Conservation (phyloP, 2,329 filamentous ascomycete genomes). For the Phyllosticta citribraziliensis region DNA sequence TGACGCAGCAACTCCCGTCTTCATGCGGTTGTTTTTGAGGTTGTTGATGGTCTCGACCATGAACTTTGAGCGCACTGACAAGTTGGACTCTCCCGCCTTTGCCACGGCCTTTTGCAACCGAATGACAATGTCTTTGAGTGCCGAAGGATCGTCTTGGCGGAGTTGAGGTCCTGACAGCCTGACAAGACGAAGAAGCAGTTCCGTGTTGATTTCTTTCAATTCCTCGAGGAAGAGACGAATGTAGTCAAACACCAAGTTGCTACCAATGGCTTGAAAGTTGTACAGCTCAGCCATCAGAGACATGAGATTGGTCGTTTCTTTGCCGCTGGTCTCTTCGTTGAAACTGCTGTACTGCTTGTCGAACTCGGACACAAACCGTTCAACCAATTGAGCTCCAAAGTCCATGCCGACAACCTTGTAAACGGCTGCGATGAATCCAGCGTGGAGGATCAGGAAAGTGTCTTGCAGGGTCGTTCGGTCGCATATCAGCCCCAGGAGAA, state of each 20-base stretch:
- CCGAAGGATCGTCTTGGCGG: constrained; percentile 76
- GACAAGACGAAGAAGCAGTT: constrained; percentile 76
- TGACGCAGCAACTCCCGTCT: constrained; percentile 61
- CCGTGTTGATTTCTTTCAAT: constrained; percentile 77
- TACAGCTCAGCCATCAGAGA: constrained; percentile 80
- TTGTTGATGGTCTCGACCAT: constrained; percentile 97
- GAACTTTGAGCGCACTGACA: constrained; percentile 85
- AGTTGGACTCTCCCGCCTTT: constrained; percentile 55
- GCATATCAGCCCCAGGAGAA: constrained; percentile 68
- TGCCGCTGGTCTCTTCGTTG: constrained; percentile 35
- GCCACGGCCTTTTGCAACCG: constrained; percentile 64
- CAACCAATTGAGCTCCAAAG: constrained; percentile 79
- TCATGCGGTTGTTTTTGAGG: constrained; percentile 87
- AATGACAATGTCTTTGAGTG: constrained; percentile 80
- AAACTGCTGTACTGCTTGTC: constrained; percentile 49
- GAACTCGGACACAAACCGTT: constrained; percentile 67
- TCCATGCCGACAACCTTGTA: constrained; percentile 83
- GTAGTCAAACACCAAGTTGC: constrained; percentile 82
- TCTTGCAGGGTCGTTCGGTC: constrained; percentile 72
- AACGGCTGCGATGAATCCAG: constrained; percentile 77
- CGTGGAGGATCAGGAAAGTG: constrained; percentile 82
- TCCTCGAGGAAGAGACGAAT: constrained; percentile 65
- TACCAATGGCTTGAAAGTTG: constrained; percentile 79
- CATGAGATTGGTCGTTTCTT: constrained; percentile 66
- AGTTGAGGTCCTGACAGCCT: constrained; percentile 68